Conservation (phyloP, 1,284 basidiomycete genomes). For the Sanghuangporus sanghuang region DNA sequence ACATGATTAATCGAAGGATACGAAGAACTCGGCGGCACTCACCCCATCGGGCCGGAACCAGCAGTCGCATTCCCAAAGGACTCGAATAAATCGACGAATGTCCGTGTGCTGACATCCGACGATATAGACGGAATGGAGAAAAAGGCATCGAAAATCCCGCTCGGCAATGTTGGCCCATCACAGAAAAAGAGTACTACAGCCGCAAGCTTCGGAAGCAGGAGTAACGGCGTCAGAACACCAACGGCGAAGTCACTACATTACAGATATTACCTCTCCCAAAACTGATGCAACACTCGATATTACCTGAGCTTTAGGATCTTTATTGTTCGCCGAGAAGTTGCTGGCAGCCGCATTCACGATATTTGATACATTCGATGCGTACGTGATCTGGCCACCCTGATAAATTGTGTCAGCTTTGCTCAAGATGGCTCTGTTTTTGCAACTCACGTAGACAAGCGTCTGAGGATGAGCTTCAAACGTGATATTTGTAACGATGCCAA, state of each 20-base stretch:
- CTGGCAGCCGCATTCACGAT: slow-evolving; percentile 3
- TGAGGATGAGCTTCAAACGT: not conserved
- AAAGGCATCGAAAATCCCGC: slow-evolving; percentile 6
- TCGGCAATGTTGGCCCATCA: slow-evolving; percentile 4
- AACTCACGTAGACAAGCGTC: slow-evolving; percentile 6
- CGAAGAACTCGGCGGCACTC: not conserved
- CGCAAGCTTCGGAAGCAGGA: not conserved
- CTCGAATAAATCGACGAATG: slow-evolving; percentile 2
- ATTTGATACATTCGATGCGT: not conserved
- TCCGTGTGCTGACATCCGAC: not conserved
- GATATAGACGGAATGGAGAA: not conserved
- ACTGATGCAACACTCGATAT: not conserved
- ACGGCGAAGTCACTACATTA: not conserved
- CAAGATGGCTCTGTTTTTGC: not conserved
- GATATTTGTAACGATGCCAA: slow-evolving; percentile 14
- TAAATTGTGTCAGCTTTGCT: not conserved
- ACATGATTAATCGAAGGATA: not conserved
- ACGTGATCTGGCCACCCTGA: slow-evolving; percentile 12
- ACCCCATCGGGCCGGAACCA: slow-evolving; percentile 12
- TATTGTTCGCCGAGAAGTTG: slow-evolving; percentile 10
- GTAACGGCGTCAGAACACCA: not conserved
- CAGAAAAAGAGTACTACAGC: slow-evolving; percentile 5
- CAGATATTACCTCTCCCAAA: not conserved
- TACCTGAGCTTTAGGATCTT: slow-evolving; percentile 17
- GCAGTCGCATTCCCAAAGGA: slow-evolving; percentile 1